phyloP scores from a whole-genome alignment of 108 stramenopile species.

The Nitzschia sp. region DNA sequence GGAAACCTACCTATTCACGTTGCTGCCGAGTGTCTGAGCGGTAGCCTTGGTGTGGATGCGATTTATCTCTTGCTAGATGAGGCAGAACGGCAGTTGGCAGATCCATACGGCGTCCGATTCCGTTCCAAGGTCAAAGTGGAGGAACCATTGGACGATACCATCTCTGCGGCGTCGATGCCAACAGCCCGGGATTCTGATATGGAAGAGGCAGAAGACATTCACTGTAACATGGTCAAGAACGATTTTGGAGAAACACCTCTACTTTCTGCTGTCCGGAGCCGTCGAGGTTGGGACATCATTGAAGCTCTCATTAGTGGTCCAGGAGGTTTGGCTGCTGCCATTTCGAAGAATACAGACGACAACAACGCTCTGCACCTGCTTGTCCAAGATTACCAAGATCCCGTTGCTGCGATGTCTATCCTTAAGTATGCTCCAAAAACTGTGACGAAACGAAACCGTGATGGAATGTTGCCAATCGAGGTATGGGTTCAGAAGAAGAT shows the following conservation, averaged over 20 bases:
- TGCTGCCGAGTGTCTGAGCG: slow-evolving; percentile 60
- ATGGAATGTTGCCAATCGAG: slow-evolving; percentile 75
- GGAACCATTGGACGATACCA: slow-evolving; percentile 35
- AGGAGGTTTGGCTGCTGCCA: slow-evolving; percentile 56
- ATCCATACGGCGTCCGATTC: slow-evolving; percentile 41
- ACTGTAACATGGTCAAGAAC: slow-evolving; percentile 60
- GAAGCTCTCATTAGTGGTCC: slow-evolving; percentile 63
- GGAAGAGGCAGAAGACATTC: slow-evolving; percentile 28
- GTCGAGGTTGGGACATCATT: slow-evolving; percentile 70
- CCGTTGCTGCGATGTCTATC: slow-evolving; percentile 66
- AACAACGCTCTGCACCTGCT: slow-evolving; percentile 74
- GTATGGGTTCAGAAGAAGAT: slow-evolving; percentile 24
- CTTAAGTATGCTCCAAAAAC: slow-evolving; percentile 65
- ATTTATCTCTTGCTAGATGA: slow-evolving; percentile 66
- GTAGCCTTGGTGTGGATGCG: slow-evolving; percentile 63
- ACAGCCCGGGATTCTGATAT: slow-evolving; percentile 21
- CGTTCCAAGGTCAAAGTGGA: slow-evolving; percentile 46
- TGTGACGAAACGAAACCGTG: slow-evolving; percentile 50
- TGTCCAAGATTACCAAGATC: slow-evolving; percentile 56
- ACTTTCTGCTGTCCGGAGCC: slow-evolving; percentile 51
- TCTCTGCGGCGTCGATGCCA: slow-evolving; percentile 25
- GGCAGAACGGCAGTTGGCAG: slow-evolving; percentile 50
- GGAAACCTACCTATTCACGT: slow-evolving; percentile 83
- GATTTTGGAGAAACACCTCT: slow-evolving; percentile 67
- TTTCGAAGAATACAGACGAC: slow-evolving; percentile 40